Evolutionary conservation across 2,329 filamentous ascomycete species (phyloP), one percentile per base, ranked within the genome.

Genomic region (Tolypocladium sp.): DNA sequence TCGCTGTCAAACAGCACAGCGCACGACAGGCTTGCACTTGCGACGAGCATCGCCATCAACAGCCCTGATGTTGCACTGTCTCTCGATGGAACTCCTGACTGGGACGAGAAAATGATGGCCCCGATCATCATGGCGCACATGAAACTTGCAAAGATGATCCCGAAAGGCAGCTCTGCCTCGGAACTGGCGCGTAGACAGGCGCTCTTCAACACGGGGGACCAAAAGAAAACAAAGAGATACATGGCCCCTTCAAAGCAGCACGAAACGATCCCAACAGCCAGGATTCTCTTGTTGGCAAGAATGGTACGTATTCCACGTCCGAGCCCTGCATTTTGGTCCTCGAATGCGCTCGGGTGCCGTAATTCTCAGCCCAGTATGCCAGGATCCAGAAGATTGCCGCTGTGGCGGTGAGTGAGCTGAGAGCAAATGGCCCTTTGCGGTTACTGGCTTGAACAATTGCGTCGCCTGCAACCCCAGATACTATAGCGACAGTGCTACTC

Each of bases 211-310:
- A 81, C 78, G 1, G 81, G 79, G 0, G 82, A 80, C 79, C 83
- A 85, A 72, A 84, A 85, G 69, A 85, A 86, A 59, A 86, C 80
- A 65, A 85, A 85, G 13, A 86, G 74, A 65, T 85, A 86, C 74
- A 86, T 82, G 35, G 81, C 77, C 25, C 82, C 82, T 69, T 87
- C 84, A 64, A 86, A 85, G 66, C 83, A 77, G 60, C 78, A 83
- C 4, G 81, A 80, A 3, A 78, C 76, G 49, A 85, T 68, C 2
- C 74, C 77, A 5, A 86, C 71, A 2, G 79, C 74, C 22, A 82
- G 66, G 57, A 85, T 77, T 3, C 77, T 61, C 37, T 55, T 56
- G 40, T 62, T 57, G 15, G 25, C 40, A 2, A 65, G 25, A 7
- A 61, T 35, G 17, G 33, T 44, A 35, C 59, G 35, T 40, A 59